Conservation (phyloP, 1,139 yeast genomes). For the Blastobotrys capitulatus region DNA sequence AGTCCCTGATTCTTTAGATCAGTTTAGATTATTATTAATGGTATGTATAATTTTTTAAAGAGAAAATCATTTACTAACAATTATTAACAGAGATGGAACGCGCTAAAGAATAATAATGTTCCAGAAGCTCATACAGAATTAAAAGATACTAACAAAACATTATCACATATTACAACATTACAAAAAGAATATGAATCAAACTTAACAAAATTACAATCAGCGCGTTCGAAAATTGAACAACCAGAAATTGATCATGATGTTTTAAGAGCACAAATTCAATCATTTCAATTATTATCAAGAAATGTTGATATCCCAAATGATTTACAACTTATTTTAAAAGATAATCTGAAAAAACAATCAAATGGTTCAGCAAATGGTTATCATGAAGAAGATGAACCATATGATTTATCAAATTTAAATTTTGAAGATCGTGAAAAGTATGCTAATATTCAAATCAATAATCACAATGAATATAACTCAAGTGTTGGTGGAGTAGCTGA, state of each 20-base stretch:
- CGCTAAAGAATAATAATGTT: slow-evolving; percentile 34
- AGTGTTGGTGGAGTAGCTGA: slow-evolving; percentile 32
- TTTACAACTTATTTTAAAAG: slow-evolving; percentile 32
- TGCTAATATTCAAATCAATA: neutral
- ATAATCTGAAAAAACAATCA: neutral
- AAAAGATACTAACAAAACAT: slow-evolving; percentile 31
- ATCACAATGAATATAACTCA: neutral
- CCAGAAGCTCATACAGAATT: slow-evolving; percentile 34
- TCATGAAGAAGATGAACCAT: neutral
- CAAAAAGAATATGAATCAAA: slow-evolving; percentile 37
- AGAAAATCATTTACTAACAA: neutral
- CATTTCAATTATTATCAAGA: slow-evolving; percentile 69
- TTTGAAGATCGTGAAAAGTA: slow-evolving; percentile 1
- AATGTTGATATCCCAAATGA: slow-evolving; percentile 67
- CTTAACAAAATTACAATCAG: slow-evolving; percentile 16
- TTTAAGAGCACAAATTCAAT: slow-evolving; percentile 60
- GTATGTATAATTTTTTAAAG: slow-evolving; percentile 18
- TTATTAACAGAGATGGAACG: slow-evolving; percentile 36
- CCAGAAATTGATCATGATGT: slow-evolving; percentile 34
- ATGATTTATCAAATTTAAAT: neutral
- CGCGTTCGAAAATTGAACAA: slow-evolving; percentile 15
- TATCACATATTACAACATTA: slow-evolving; percentile 30
- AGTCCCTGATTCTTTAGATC: slow-evolving; percentile 32
- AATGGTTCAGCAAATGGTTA: neutral
- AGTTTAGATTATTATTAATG: slow-evolving; percentile 33